Evolutionary conservation across 2,329 filamentous ascomycete species (phyloP), one percentile per base, ranked within the genome.

Genomic region (Aspergillus thermomutatus): DNA sequence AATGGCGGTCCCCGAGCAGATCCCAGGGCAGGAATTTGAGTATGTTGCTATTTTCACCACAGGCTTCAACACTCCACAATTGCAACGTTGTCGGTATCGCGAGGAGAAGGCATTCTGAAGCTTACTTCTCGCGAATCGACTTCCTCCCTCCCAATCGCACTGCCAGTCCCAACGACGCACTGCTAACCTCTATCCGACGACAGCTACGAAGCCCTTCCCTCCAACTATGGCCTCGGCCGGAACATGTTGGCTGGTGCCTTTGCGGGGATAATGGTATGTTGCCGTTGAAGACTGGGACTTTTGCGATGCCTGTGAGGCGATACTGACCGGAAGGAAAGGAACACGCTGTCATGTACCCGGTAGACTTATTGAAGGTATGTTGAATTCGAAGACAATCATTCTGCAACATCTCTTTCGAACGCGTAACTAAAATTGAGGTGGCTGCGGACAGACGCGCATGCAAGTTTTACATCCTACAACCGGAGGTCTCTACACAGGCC

Each of bases 281-380:
- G 14, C 31, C 47, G 52, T 21, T 25, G 10, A 21, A 31, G n/a
- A 28, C 23, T 34, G 53, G 45, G 47, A 47, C 46, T 27, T 56
- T 53, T 45, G n/a, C 27, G 28, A 50, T 28, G 50, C 37, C 10
- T 21, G 21, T 49, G 25, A 37, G 40, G 34, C 27, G 31, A 28
- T 55, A 27, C 62, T 66, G 59, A 66, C 58, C 52, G 64, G 60
- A 60, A 50, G 63, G 65, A 56, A 67, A 97, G 92, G 93, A 97
- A 80, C 93, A 97, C 77, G 95, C 93, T 58, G 92, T 96, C 69
- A 97, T 99, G 94, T 99, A 99, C 73, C 94, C 94, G 21, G 90
- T 99, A 72, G 94, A 99, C 79, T 86, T 96, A 66, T 89, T 99
- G 73, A 99, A 99, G 89, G 94, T 97, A 75, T 63, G 80, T 69